Base-by-base conservation (phyloP, 108 stramenopile genomes). In the Skeletonema marinoi region DNA sequence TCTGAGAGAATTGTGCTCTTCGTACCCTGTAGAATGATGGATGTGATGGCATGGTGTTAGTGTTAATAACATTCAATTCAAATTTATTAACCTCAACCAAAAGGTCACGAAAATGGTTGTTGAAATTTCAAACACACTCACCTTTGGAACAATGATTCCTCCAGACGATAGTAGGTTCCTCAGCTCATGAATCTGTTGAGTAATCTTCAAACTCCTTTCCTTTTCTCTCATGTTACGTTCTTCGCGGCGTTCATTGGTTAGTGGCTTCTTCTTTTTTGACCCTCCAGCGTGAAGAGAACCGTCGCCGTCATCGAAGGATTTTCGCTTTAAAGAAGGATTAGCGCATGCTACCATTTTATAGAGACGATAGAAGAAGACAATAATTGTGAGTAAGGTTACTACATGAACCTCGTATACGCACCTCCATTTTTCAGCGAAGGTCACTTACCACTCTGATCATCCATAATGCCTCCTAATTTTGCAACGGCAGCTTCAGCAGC, bases 181-280 rank as follows among this genome's bases (percentile, higher is more conserved):
- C 16, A 96, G 81, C 78, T 93, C 93, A 56, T 90, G 85, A 69
- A 96, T 96, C 71, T 96, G 92, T 51, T 79, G 84, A 7, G 93
- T 88, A 46, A 96, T 96, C 35, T 92, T 90, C 70, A 93, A 89
- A 78, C 91, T 92, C 38, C 95, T 83, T 61, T 93, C 93, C 78
- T 96, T 96, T 67, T 96, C 95, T 42, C 95, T 80, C 71, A 87
- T 81, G 74, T 96, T 96, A 4, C 95, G 82, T 71, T 96, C 94
- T 69, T 93, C 92, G 9, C 94, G 82, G 31, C 90, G 91, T 51
- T 78, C 70, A 29, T 84, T 84, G 58, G 80, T 81, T 17, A 84
- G 62, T 6, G 59, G 70, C 63, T 83, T 85, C 76, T 85, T 86
- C 75, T 85, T 88, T 41, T 74, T 74, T 17, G 44, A 17, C 19